Conservation (phyloP, 805 yeast genomes). For the Candida silvicultrix region DNA sequence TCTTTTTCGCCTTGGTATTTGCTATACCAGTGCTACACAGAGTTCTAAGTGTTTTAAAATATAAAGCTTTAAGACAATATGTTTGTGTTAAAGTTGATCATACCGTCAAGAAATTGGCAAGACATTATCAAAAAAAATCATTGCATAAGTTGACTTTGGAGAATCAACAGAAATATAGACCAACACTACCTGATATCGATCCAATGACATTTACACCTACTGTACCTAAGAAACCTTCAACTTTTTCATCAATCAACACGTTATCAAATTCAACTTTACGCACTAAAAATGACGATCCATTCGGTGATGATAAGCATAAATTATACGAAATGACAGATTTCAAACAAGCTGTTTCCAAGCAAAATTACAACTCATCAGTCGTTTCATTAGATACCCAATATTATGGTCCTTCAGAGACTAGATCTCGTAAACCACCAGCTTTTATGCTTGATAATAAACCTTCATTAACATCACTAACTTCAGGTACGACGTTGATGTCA, state of each 20-base stretch:
- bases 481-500: not conserved
- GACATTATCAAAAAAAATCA: constrained; percentile 27
- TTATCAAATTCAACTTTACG: not conserved
- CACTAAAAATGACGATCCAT: not conserved
- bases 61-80: constrained; percentile 46
- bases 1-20: constrained; percentile 46
- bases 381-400: not conserved
- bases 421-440: not conserved
- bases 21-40: constrained; percentile 46
- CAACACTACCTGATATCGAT: constrained; percentile 20
- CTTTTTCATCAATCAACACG: not conserved
- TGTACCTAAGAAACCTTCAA: not conserved
- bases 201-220: not conserved
- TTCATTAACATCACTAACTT: not conserved
- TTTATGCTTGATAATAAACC: not conserved
- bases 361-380: not conserved
- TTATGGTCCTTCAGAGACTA: not conserved
- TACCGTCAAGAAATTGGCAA: constrained; percentile 47
- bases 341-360: not conserved
- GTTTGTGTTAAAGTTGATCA: constrained; percentile 56
- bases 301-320: not conserved
- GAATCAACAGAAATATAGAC: constrained; percentile 18
- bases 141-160: constrained; percentile 19
- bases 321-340: not conserved
- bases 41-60: constrained; percentile 30